phyloP scores from a whole-genome alignment of 768 basidiomycete species.

The Cystobasidium tubakii region DNA sequence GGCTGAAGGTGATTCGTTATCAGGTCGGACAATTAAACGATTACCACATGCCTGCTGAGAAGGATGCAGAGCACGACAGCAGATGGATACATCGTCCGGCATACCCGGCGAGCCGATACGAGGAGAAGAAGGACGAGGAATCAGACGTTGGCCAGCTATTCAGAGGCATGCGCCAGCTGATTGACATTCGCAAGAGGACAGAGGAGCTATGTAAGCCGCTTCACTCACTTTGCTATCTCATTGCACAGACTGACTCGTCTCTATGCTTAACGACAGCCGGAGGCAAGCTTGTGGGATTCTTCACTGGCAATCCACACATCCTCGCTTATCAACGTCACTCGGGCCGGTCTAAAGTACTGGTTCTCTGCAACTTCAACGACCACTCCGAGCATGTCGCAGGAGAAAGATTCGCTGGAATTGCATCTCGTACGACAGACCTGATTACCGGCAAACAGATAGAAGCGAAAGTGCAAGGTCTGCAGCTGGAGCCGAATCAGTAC shows the following conservation, averaged over 20 bases:
- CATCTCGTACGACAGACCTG: background rate
- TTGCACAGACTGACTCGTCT: background rate
- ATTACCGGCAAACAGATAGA: conserved; percentile 3
- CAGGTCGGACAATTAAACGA: conserved; percentile 28
- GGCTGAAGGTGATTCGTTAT: background rate
- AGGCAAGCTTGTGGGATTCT: conserved; percentile 23
- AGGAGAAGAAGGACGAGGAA: background rate
- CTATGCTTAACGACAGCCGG: conserved; percentile 3
- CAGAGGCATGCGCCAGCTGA: conserved; percentile 1
- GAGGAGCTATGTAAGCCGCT: conserved; percentile 19
- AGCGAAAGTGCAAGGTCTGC: background rate
- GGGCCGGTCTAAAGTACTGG: background rate
- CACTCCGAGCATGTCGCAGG: background rate
- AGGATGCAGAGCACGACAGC: background rate
- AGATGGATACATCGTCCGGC: conserved; percentile 29
- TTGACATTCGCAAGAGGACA: conserved; percentile 19
- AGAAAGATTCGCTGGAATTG: conserved; percentile 6
- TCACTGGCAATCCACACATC: conserved; percentile 18
- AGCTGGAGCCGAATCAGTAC: conserved; percentile 26
- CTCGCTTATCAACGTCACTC: conserved; percentile 16
- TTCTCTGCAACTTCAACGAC: conserved; percentile 28
- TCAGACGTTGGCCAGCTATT: background rate
- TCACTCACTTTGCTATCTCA: background rate
- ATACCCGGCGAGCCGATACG: background rate
- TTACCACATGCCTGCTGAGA: conserved; percentile 2